Base-by-base conservation (phyloP, 169 alveolate species). In the Plasmodium inui region DNA sequence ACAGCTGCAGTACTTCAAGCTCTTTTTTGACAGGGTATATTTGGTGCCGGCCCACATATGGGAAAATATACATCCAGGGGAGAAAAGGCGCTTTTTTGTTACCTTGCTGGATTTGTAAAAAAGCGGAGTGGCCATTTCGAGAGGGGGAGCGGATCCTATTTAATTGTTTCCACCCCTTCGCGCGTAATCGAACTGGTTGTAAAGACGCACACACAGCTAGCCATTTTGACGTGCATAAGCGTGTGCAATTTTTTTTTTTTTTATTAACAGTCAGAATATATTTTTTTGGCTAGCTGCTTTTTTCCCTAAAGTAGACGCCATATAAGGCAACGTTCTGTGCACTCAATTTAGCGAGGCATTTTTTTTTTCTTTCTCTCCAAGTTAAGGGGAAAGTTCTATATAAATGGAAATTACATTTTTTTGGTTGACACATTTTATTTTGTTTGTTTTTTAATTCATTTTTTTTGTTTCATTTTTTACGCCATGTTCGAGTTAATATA, bases 1-100 rank as follows among this genome's bases (percentile, higher is more conserved):
- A 12, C 93, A 74, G 46, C 26, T 86, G 32, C 73, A 76, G 9
- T 86, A 86, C 80, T 86, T 86, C 61, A 86, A 86, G 44, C n/a
- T 86, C 50, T 86, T 74, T 26, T 86, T 86, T 86, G 32, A 74
- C 71, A n/a, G 7, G 7, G 88, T 86, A 12, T 26, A 86, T 86
- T 86, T 86, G 80, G 85, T 86, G 28, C 86, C 84, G 1, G 37
- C 39, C 50, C 39, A 86, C 61, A 3, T 57, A 10, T 86, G 93
- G 93, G 34, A 57, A 55, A 86, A 34, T 34, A 84, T 84, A 37
- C 19, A 32, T 28, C 14, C 0, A 22, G 26, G 26, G 37, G 76
- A 86, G 34, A 76, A 76, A 76, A 86, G 80, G 71, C 44, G 61
- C 41, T 84, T 71, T 84, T 44, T 84, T 39, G 83, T 71, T 30